Evolutionary conservation across 2,329 filamentous ascomycete genomes (phyloP).

Genomic region (Cytospora paraplurivora): DNA sequence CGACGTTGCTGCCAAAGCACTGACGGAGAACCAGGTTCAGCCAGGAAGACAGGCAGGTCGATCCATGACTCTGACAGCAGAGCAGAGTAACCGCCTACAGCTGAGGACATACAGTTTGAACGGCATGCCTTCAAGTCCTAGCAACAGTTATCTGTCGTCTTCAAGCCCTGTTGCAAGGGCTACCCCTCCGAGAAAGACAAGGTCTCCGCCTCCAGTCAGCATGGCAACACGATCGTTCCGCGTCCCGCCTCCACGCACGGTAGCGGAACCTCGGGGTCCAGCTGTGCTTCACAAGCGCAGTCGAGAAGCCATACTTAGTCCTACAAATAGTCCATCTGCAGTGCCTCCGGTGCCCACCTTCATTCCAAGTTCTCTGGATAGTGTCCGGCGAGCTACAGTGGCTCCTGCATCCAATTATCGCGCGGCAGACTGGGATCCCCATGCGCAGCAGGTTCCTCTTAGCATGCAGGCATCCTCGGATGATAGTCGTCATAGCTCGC

Average conservation of each 20-base stretch:
- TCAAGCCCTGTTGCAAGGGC: slow-evolving; percentile 37
- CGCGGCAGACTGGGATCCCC: slow-evolving; percentile 36
- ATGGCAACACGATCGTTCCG: slow-evolving; percentile 44
- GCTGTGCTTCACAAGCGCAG: slow-evolving; percentile 37
- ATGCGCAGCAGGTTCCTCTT: slow-evolving; percentile 35
- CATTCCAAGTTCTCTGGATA: slow-evolving; percentile 33
- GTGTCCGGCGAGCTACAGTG: slow-evolving; percentile 30
- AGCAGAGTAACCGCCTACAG: slow-evolving; percentile 34
- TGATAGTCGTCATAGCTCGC: slow-evolving; percentile 39
- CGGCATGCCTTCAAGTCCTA: slow-evolving; percentile 17
- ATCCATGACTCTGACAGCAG: slow-evolving; percentile 38
- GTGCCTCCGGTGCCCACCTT: slow-evolving; percentile 32
- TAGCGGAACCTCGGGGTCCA: slow-evolving; percentile 39
- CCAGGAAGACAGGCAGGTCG: slow-evolving; percentile 30
- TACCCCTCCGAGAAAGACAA: slow-evolving; percentile 36
- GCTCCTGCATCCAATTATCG: slow-evolving; percentile 29
- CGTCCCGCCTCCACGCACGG: slow-evolving; percentile 40
- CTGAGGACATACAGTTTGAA: slow-evolving; percentile 29
- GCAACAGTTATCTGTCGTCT: slow-evolving; percentile 30
- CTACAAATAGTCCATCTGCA: slow-evolving; percentile 29
- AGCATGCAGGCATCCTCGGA: slow-evolving; percentile 33
- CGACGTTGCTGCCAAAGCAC: slow-evolving; percentile 34
- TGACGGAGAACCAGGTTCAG: slow-evolving; percentile 26
- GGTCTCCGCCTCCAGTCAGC: slow-evolving; percentile 45
- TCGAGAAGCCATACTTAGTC: slow-evolving; percentile 36